Evolutionary conservation across 2,329 filamentous ascomycete species (phyloP).

Genomic region (Penicillium sp.): DNA sequence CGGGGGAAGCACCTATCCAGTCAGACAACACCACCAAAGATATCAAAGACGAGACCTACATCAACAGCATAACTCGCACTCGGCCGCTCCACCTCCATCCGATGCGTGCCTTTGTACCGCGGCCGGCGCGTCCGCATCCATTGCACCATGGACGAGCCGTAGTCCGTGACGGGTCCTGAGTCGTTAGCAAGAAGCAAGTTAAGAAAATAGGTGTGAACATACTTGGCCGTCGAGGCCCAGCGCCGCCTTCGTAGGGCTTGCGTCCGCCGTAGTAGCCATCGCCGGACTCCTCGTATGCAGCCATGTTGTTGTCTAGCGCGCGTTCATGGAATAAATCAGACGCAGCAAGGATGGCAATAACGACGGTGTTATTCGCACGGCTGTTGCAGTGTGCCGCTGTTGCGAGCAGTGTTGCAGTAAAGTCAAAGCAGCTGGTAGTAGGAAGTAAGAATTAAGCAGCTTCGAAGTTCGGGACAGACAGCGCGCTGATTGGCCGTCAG

Average conservation of each 20-base stretch:
- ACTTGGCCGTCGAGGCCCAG: constrained; percentile 39
- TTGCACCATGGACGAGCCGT: constrained; percentile 82
- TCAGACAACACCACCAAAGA: constrained; percentile 10
- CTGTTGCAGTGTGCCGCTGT: no score
- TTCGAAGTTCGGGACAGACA: neutral
- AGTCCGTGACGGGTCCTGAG: constrained; percentile 84
- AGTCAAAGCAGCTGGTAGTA: no score
- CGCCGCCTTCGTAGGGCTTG: constrained; percentile 32
- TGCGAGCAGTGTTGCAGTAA: no score
- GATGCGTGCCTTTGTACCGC: constrained; percentile 67
- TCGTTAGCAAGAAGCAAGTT: neutral
- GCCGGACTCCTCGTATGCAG: constrained; percentile 37
- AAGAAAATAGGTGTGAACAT: constrained; percentile 16
- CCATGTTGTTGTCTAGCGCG: constrained; percentile 20
- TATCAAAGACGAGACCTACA: constrained; percentile 51
- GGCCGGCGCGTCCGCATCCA: constrained; percentile 84
- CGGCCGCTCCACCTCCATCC: constrained; percentile 75
- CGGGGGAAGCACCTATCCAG: constrained; percentile 74
- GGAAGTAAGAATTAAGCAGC: no score
- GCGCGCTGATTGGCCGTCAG: neutral
- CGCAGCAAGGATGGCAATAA: neutral
- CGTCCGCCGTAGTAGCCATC: constrained; percentile 30
- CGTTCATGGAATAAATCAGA: neutral
- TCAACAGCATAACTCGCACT: constrained; percentile 87
- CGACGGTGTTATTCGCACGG: no score